phyloP scores from a whole-genome alignment of 768 basidiomycete species.

The Austroboletus festivus region DNA sequence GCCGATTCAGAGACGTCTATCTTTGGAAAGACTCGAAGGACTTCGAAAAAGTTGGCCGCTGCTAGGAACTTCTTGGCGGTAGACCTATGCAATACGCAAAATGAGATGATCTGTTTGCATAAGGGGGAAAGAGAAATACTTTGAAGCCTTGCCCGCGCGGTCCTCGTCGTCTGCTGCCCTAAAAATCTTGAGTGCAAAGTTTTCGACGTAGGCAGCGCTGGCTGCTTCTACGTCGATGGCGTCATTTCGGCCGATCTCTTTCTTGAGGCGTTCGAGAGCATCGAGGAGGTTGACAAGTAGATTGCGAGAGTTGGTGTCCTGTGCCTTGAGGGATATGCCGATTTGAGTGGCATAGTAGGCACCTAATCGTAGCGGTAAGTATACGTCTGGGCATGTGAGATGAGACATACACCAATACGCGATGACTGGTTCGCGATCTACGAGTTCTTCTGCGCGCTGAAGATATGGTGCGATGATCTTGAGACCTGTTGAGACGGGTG shows the following conservation, averaged over 20 bases:
- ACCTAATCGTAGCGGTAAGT: constrained; percentile 42
- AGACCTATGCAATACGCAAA: constrained; percentile 45
- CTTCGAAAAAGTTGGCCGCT: constrained; percentile 91
- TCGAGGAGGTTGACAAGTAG: constrained; percentile 74
- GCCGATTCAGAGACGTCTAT: constrained; percentile 57
- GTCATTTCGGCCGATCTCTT: constrained; percentile 68
- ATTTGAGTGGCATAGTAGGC: constrained; percentile 90
- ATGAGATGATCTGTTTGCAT: constrained; percentile 6
- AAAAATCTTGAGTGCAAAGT: constrained; percentile 93
- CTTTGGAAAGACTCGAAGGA: constrained; percentile 74
- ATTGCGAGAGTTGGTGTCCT: constrained; percentile 58
- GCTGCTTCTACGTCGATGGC: constrained; percentile 80
- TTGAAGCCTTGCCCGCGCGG: constrained; percentile 68
- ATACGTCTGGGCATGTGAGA: not conserved
- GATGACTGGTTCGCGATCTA: constrained; percentile 77
- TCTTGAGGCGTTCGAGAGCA: constrained; percentile 78
- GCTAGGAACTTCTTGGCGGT: constrained; percentile 96
- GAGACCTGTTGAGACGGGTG: constrained; percentile 57
- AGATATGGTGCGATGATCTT: constrained; percentile 75
- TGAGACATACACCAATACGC: constrained; percentile 88
- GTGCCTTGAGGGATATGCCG: constrained; percentile 72
- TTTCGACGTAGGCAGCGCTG: constrained; percentile 88
- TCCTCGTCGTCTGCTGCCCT: constrained; percentile 88
- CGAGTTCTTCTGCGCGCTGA: constrained; percentile 88
- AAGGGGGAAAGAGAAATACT: constrained; percentile 43